phyloP scores from a whole-genome alignment of 345 rosid species.

The Firmiana major region DNA sequence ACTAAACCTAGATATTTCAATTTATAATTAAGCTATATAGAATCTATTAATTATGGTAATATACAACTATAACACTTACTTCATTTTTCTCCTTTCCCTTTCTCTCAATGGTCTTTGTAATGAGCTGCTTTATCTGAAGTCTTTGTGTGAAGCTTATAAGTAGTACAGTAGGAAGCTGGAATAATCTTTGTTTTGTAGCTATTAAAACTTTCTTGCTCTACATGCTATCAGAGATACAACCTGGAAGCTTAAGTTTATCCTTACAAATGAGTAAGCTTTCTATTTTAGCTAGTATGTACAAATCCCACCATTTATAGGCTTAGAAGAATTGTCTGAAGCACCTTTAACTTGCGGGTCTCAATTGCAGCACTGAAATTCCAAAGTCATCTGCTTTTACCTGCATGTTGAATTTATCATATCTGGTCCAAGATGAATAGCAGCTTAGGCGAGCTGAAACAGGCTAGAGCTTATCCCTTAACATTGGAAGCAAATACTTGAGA shows the following conservation, averaged over 20 bases:
- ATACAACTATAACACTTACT: no score
- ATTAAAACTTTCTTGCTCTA: not conserved
- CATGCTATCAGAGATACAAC: not conserved
- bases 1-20: no score
- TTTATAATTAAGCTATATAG: no score
- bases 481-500: not conserved
- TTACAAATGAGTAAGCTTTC: not conserved
- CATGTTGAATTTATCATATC: not conserved
- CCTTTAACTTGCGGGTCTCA: not conserved
- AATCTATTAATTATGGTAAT: no score
- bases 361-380: not conserved
- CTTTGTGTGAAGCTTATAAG: not conserved
- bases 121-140: not conserved
- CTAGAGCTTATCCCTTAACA: not conserved
- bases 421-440: not conserved
- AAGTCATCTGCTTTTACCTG: not conserved
- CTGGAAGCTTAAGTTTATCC: not conserved
- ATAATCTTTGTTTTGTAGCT: not conserved
- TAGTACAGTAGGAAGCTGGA: not conserved
- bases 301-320: not conserved
- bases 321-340: not conserved
- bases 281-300: not conserved
- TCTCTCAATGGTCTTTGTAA: not conserved
- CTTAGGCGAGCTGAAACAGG: not conserved
- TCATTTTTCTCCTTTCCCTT: not conserved